phyloP scores from a whole-genome alignment of 163 green algal genomes.

The Trebouxia gelatinosa region DNA sequence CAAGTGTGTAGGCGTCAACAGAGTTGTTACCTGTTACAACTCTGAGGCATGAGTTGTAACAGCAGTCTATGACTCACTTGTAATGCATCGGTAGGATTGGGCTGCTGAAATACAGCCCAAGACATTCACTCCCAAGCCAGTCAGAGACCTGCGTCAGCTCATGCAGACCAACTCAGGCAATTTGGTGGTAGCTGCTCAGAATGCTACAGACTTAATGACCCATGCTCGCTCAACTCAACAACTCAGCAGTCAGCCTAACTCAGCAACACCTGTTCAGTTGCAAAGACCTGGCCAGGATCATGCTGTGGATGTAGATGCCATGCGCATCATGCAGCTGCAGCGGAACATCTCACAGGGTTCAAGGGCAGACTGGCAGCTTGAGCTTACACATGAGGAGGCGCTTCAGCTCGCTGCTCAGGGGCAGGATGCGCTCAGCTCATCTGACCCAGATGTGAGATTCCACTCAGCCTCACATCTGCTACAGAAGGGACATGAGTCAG shows the following conservation, averaged over 20 bases:
- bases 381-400: too few relatives aligned
- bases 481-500: too few relatives aligned
- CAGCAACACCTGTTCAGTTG: neutral
- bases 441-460: too few relatives aligned
- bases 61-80: neutral
- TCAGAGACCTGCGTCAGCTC: neutral
- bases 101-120: slow-evolving; percentile 10
- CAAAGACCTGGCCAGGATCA: neutral
- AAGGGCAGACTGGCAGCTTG: too few relatives aligned
- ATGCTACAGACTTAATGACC: neutral
- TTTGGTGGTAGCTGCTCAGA: neutral
- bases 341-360: slow-evolving; percentile 19
- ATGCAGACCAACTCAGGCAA: slow-evolving; percentile 14
- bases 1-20: neutral
- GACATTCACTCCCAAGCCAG: neutral
- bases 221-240: neutral
- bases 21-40: too few relatives aligned
- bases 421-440: too few relatives aligned
- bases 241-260: neutral
- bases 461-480: too few relatives aligned
- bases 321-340: slow-evolving; percentile 24
- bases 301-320: neutral
- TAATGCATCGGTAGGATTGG: neutral
- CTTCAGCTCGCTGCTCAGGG: too few relatives aligned
- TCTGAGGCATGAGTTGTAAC: neutral